Conservation (phyloP, 73 alveolate genomes). For the Stentor roeselii region DNA sequence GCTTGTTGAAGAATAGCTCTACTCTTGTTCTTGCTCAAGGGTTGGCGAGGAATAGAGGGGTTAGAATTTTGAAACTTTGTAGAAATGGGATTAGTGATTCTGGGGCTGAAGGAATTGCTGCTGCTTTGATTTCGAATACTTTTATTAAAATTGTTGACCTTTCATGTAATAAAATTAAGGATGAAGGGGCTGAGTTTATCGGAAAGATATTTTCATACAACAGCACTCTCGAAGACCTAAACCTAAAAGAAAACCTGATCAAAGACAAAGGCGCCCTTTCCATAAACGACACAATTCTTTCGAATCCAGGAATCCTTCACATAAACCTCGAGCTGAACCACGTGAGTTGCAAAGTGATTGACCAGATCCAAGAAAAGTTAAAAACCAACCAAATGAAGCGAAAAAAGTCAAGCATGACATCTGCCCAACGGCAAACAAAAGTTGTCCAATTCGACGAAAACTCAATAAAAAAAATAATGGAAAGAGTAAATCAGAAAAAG, state of each 20-base stretch:
- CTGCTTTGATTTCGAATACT: background rate
- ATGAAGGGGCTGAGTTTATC: conserved; percentile 10
- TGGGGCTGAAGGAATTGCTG: background rate
- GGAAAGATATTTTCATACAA: background rate
- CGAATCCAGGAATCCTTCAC: background rate
- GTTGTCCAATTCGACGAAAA: background rate
- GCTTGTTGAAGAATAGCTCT: background rate
- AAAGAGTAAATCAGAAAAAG: background rate
- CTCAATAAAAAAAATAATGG: background rate
- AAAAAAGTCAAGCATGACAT: background rate
- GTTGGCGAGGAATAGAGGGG: background rate
- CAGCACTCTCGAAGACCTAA: background rate
- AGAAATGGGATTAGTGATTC: background rate
- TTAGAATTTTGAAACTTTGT: background rate
- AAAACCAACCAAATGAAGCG: background rate
- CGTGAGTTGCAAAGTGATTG: background rate
- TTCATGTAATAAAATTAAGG: background rate
- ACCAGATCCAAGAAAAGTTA: background rate
- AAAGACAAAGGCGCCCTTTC: background rate
- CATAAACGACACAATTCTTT: background rate
- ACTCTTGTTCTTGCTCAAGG: background rate
- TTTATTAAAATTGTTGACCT: background rate
- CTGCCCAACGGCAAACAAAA: background rate
- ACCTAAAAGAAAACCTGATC: background rate
- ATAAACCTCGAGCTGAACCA: background rate